Evolutionary conservation across 192 early-diverging fungal genomes (phyloP), one percentile per base, ranked within the genome.

Genomic region (Coemansia sp.): DNA sequence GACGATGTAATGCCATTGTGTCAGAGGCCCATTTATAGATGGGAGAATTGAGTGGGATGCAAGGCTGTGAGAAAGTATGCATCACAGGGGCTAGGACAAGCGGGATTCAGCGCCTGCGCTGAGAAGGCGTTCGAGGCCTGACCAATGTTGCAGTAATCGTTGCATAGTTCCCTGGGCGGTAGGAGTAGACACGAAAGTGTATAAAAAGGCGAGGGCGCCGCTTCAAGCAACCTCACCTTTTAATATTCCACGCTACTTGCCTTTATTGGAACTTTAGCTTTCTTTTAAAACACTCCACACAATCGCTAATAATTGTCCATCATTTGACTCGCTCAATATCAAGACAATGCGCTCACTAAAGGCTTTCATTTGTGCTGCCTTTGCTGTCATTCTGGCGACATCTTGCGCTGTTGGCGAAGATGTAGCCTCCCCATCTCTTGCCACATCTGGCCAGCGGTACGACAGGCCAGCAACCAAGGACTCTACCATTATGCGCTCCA

Each of bases 401-500:
- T 21, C 45, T 13, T 26, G 20, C 42, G 18, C 34, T 70, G 21
- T 28, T 59, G 34, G 58, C 66, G 5, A 16, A 18, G 20, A 28
- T 43, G 10, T 26, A 1, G 48, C 24, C 23, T 50, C 21, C 2
- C 24, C 48, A 3, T 9, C 23, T 3, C 23, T 21, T 6, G 31
- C 37, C 60, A 26, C 59, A 50, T 39, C 28, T 10, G 1, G 58
- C 23, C 11, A 13, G 56, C 43, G 63, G 23, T 33, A 36, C 33
- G 62, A 58, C 9, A 65, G 39, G 1, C 70, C 79, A 21, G 73
- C 79, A 5, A 57, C 53, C 70, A 82, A 82, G 58, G 79, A 82
- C 71, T 77, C 79, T 7, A 82, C 79, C 28, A 76, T 82, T 48
- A 21, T 67, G 46, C 74, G 74, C 50, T 82, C 79, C 2, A 77